Evolutionary conservation across 805 yeast genomes (phyloP).

Genomic region (Kazachstania martiniae): DNA sequence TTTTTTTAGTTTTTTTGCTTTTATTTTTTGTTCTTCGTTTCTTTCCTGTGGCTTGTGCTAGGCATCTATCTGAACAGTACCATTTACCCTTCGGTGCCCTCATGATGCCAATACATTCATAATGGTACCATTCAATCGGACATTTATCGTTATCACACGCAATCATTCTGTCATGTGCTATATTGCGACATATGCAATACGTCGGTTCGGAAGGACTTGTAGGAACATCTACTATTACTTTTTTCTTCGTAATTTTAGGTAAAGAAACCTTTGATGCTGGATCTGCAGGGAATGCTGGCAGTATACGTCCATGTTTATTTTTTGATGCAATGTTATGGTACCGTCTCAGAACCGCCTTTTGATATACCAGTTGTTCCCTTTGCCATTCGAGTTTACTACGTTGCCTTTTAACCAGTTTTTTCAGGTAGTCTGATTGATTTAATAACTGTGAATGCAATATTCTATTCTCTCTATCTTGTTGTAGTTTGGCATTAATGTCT

Average conservation of each 20-base stretch:
- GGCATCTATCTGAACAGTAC: conserved; percentile 50
- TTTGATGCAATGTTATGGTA: conserved; percentile 1
- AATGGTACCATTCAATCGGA: conserved; percentile 69
- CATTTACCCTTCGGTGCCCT: conserved; percentile 56
- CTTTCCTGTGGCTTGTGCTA: conserved; percentile 1
- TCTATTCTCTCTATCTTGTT: no score
- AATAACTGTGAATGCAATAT: no score
- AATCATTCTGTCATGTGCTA: conserved; percentile 67
- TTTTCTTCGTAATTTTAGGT: not conserved
- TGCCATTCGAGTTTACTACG: conserved; percentile 5
- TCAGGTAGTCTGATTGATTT: conserved; percentile 8
- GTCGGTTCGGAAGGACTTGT: no score
- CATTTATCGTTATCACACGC: conserved; percentile 81
- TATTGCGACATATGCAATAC: conserved; percentile 39
- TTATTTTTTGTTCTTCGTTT: conserved; percentile 3
- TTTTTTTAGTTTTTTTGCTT: conserved; percentile 2
- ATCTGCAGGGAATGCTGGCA: not conserved
- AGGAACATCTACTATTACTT: not conserved
- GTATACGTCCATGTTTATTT: not conserved
- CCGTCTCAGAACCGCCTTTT: conserved; percentile 5
- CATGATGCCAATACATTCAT: conserved; percentile 59
- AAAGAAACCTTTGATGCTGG: conserved; percentile 2
- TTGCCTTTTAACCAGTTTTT: conserved; percentile 8
- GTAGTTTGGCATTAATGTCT: conserved; percentile 19
- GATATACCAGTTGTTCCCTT: conserved; percentile 5